These are phyloP conservation scores for Kondoa malvinella DNA, from an alignment of 768 basidiomycete genomes.

Conservation along the genomic window DNA sequence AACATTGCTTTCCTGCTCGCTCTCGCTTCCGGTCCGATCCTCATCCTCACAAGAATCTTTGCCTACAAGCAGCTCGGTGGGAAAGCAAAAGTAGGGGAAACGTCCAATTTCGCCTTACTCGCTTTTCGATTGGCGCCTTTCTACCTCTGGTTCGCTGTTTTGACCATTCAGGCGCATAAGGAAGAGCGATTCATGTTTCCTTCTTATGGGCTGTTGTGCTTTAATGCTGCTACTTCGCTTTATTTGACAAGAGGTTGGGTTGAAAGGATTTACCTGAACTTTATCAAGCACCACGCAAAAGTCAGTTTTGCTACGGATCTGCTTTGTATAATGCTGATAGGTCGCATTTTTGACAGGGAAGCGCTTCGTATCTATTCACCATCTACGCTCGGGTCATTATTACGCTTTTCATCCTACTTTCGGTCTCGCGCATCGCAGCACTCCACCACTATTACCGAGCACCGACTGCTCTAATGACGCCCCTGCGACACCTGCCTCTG, in stretches of 20 bases:
- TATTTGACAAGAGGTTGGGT: slow-evolving; percentile 76
- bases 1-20: slow-evolving; percentile 71
- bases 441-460: slow-evolving; percentile 80
- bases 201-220: slow-evolving; percentile 72
- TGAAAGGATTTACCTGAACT: slow-evolving; percentile 53
- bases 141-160: slow-evolving; percentile 73
- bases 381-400: slow-evolving; percentile 56
- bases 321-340: background rate
- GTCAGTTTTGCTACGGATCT: slow-evolving; percentile 36
- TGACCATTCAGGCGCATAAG: slow-evolving; percentile 75
- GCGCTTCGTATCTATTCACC: slow-evolving; percentile 63
- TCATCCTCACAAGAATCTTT: slow-evolving; percentile 52
- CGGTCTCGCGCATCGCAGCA: slow-evolving; percentile 61
- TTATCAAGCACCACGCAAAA: slow-evolving; percentile 69
- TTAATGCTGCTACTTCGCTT: slow-evolving; percentile 79
- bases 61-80: slow-evolving; percentile 57
- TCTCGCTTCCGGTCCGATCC: slow-evolving; percentile 57
- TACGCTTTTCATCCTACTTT: slow-evolving; percentile 49
- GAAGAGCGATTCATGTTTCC: slow-evolving; percentile 99
- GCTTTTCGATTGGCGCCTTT: slow-evolving; percentile 64
- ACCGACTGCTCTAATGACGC: slow-evolving; percentile 52
- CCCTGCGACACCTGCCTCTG: slow-evolving; percentile 52
- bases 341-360: slow-evolving; percentile 34
- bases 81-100: slow-evolving; percentile 24
- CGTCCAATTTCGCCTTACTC: slow-evolving; percentile 43